Evolutionary conservation across 2,329 filamentous ascomycete genomes (phyloP), one percentile per base, ranked within the genome.

Genomic region (Sphaerulina vaccinii): DNA sequence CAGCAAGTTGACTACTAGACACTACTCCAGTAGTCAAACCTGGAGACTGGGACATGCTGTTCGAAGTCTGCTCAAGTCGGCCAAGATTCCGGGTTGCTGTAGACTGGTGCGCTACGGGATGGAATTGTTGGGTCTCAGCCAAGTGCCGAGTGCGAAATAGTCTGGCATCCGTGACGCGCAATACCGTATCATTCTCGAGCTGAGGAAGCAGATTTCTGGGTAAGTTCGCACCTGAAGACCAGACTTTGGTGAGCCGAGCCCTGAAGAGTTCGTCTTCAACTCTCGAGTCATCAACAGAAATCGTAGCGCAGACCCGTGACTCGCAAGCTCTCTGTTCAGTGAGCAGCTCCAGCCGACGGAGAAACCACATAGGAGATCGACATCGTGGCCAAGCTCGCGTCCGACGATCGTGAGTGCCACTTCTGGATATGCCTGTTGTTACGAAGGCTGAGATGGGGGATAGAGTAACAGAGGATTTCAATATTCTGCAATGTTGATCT

Each of bases 341-440:
- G 44, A 48, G 44, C 35, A 48, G 35, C 19, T 48, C 33, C 44
- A 48, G 44, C 35, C 35, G 35, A 29, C 15, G 23, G 44, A 48
- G 23, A 32, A 7, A 37, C 29, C 13, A 23, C 44, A 11, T 36
- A n/a, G 23, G n/a, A n/a, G 44, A 48, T 48, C 44, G 35, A 36
- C 35, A 29, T 39, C 44, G 35, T 39, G 44, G 36, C 35, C 9
- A 9, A 13, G 21, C 18, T 46, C 32, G 32, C 43, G 27, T 21
- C n/a, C 37, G 10, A 23, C 32, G 15, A 22, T 16, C 22, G n/a
- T 18, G 23, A 35, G n/a, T 23, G 35, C 21, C 35, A 21, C 19
- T 21, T 19, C 18, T 32, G 27, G n/a, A 29, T 10, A 29, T 29
- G 27, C 27, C 27, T 10, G 8, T 9, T 29, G 27, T 29, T 13